Conservation (phyloP, 768 basidiomycete species). For the Suillus luteus region DNA sequence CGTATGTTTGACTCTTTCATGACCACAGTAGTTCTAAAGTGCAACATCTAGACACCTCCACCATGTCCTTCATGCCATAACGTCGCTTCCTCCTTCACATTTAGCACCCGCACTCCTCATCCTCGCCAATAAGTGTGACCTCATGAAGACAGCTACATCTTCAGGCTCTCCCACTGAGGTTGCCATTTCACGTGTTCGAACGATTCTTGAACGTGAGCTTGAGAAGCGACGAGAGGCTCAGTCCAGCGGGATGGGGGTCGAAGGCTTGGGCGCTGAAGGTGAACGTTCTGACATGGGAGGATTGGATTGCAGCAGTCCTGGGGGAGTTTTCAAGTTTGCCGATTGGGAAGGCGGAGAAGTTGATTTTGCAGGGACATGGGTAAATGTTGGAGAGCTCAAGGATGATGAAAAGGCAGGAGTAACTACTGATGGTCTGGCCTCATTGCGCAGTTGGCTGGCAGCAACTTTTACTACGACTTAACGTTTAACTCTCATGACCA, state of each 20-base stretch:
- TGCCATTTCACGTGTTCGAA: slow-evolving; percentile 70
- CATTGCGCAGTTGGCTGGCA: slow-evolving; percentile 53
- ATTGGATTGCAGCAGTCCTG: slow-evolving; percentile 63
- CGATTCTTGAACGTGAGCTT: slow-evolving; percentile 81
- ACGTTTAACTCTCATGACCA: slow-evolving; percentile 25
- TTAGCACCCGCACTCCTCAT: slow-evolving; percentile 60
- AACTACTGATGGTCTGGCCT: slow-evolving; percentile 39
- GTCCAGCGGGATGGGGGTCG: slow-evolving; percentile 65
- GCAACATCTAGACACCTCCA: slow-evolving; percentile 64
- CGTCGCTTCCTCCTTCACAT: slow-evolving; percentile 73
- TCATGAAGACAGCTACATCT: slow-evolving; percentile 51
- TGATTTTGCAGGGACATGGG: slow-evolving; percentile 61
- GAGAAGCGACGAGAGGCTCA: slow-evolving; percentile 73
- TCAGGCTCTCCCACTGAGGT: slow-evolving; percentile 42
- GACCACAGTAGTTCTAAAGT: slow-evolving; percentile 4
- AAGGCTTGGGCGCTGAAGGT: slow-evolving; percentile 73
- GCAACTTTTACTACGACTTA: slow-evolving; percentile 36
- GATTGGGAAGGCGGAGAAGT: slow-evolving; percentile 89
- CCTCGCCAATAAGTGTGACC: slow-evolving; percentile 77
- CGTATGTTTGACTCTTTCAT: slow-evolving; percentile 30
- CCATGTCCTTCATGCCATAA: slow-evolving; percentile 64
- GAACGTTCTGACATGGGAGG: slow-evolving; percentile 69
- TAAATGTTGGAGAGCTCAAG: slow-evolving; percentile 35
- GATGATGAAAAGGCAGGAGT: slow-evolving; percentile 43
- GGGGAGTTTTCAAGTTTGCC: slow-evolving; percentile 65